Evolutionary conservation across 2,329 filamentous ascomycete species (phyloP), one percentile per base, ranked within the genome.

Genomic region (Purpureocillium lavendulum): DNA sequence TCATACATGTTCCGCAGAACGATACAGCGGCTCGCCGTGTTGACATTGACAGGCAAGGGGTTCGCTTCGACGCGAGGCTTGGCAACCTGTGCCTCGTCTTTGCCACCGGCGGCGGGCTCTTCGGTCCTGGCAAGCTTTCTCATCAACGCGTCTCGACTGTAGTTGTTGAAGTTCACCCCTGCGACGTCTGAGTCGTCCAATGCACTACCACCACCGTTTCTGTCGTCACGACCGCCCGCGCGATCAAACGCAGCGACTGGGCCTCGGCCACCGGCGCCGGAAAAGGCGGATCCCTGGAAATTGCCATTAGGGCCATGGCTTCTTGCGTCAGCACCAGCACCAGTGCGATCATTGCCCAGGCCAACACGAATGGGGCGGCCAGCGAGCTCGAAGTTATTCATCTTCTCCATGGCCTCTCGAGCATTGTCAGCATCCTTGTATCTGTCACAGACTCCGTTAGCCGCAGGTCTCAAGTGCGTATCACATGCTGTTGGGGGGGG

Each of bases 261-360:
- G 53, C 87, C 87, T 56, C 89, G 86, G 46, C 88, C 88, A 55
- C 89, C 89, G 48, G 85, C 80, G 50, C 90, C 89, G 45, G 87
- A 94, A 64, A 96, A 95, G 38, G 84, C 80, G 46, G 89, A 96
- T 60, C 87, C 87, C 70, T 94, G 87, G 62, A 82, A 92, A 61
- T 77, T 76, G 65, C 30, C 40, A 8, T 79, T 81, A 64, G 85
- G 82, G 59, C 84, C 83, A 63, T 87, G 84, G 71, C 94, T 94
- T 67, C 87, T 71, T 60, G 94, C 78, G 67, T 87, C 89, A 62
- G 87, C 84, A 65, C 88, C 92, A 58, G 89, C 85, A 66, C 89
- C 97, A 69, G 97, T 97, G 79, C 97, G 97, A 85, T 98, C 92
- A 71, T 96, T 98, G 67, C 92, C 92, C 70, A 98, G 87, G 65